Percentiles rank a stretch among this genome's conserved stretches.
phyloP scores from a whole-genome alignment of 2,329 filamentous ascomycete species.

The Clarireedia homoeocarpa region DNA sequence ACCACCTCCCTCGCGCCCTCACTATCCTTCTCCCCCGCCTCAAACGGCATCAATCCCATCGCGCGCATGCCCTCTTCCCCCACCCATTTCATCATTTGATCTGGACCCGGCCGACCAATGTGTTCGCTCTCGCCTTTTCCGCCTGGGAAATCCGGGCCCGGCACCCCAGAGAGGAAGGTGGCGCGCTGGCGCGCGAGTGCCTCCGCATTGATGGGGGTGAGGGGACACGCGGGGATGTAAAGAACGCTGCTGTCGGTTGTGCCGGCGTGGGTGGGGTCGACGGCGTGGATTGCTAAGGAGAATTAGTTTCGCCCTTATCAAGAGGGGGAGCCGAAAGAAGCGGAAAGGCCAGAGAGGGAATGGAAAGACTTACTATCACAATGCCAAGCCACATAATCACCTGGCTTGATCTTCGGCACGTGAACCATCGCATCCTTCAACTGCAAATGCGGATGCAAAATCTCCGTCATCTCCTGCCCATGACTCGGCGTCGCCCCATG shows the following conservation, averaged over 20 bases:
- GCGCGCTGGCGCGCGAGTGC: constrained; percentile 65
- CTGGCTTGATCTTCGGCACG: constrained; percentile 53
- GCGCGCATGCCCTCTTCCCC: constrained; percentile 45
- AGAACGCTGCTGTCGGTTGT: constrained; percentile 70
- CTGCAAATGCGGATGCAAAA: constrained; percentile 56
- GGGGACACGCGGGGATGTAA: constrained; percentile 81
- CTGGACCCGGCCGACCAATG: constrained; percentile 34
- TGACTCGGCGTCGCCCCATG: constrained; percentile 61
- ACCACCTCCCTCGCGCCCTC: neutral
- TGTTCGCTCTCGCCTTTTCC: constrained; percentile 59
- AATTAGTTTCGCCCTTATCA: neutral
- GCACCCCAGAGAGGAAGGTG: constrained; percentile 60
- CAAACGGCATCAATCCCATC: constrained; percentile 47
- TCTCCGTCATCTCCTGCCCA: constrained; percentile 53
- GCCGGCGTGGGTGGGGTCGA: constrained; percentile 71
- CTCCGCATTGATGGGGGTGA: constrained; percentile 64
- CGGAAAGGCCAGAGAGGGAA: too few species aligned
- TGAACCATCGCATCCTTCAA: constrained; percentile 56
- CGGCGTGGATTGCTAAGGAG: constrained; percentile 49
- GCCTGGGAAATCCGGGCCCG: constrained; percentile 63
- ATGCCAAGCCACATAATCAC: constrained; percentile 63
- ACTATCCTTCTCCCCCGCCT: neutral
- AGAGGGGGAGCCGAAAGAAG: neutral
- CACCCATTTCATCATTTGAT: constrained; percentile 31
- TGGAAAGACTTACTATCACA: constrained; percentile 27